Conservation (phyloP, 129 eudicot genomes). For the Lactuca saligna region DNA sequence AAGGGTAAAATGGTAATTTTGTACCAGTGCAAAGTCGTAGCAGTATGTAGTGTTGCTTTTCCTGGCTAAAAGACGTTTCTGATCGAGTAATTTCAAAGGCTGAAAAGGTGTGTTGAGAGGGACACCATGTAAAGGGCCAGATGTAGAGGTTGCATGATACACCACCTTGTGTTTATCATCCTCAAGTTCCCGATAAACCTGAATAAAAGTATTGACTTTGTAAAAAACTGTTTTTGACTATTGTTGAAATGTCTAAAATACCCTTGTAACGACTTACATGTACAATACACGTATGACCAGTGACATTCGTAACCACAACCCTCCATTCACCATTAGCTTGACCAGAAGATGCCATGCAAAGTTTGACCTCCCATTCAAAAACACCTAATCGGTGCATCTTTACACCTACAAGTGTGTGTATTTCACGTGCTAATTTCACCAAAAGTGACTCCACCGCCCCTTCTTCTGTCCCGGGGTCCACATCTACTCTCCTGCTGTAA, state of each 20-base stretch:
- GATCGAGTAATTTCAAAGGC: constrained; percentile 76
- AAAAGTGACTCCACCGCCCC: constrained; percentile 61
- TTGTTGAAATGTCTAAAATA: constrained; percentile 11
- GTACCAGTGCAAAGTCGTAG: constrained; percentile 93
- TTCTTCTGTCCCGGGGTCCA: constrained; percentile 56
- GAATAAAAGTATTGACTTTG: constrained; percentile 6
- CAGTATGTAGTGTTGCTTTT: constrained; percentile 97
- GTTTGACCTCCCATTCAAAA: constrained; percentile 97
- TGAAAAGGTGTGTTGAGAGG: constrained; percentile 77
- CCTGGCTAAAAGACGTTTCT: constrained; percentile 82
- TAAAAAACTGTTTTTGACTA: neutral
- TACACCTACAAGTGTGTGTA: constrained; percentile 66
- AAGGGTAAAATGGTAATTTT: constrained; percentile 12
- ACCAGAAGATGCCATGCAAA: constrained; percentile 72
- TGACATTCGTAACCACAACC: constrained; percentile 83
- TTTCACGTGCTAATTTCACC: constrained; percentile 71
- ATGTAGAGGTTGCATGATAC: constrained; percentile 53
- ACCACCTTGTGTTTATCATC: constrained; percentile 53
- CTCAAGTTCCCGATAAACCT: constrained; percentile 88
- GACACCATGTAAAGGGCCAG: constrained; percentile 67
- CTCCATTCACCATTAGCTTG: constrained; percentile 96
- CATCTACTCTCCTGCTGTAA: constrained; percentile 59
- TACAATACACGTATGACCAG: constrained; percentile 94
- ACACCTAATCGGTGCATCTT: constrained; percentile 94
- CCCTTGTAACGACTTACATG: constrained; percentile 60